Conservation (phyloP, 1,139 yeast genomes). For the Geotrichum citri-aurantii region DNA sequence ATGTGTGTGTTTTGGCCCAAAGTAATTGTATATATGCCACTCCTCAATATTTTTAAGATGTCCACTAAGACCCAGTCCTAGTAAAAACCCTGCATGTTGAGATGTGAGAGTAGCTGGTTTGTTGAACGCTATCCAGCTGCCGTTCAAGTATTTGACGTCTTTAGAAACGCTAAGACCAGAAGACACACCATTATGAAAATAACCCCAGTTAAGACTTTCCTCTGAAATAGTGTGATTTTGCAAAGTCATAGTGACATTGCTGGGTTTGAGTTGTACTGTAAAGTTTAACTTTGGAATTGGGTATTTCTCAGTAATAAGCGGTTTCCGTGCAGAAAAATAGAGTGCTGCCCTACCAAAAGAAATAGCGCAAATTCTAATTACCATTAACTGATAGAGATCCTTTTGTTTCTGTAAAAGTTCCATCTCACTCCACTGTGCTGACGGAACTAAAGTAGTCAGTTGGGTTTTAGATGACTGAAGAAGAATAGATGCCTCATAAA, state of each 20-base stretch:
- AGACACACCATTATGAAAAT: constrained; percentile 88
- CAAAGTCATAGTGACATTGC: constrained; percentile 56
- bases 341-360: constrained; percentile 77
- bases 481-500: constrained; percentile 66
- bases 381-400: constrained; percentile 56
- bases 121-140: constrained; percentile 89
- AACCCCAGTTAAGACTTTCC: constrained; percentile 68
- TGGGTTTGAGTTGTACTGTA: constrained; percentile 60
- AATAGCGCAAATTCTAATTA: constrained; percentile 66
- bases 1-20: constrained; percentile 82
- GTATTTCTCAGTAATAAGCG: constrained; percentile 78
- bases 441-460: constrained; percentile 37
- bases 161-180: constrained; percentile 74
- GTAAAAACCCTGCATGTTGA: constrained; percentile 91
- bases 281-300: constrained; percentile 74
- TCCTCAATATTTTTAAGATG: constrained; percentile 80
- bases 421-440: constrained; percentile 47
- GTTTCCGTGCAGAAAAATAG: constrained; percentile 63
- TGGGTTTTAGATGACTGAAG: constrained; percentile 69
- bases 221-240: constrained; percentile 51
- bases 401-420: constrained; percentile 56
- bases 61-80: constrained; percentile 89
- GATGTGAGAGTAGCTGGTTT: constrained; percentile 66
- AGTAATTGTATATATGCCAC: constrained; percentile 92
- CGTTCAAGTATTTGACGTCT: constrained; percentile 66